These are phyloP conservation scores for Encephalitozoon cuniculi DNA, from an alignment of 371 early-diverging fungal species.

Conservation along the genomic window DNA sequence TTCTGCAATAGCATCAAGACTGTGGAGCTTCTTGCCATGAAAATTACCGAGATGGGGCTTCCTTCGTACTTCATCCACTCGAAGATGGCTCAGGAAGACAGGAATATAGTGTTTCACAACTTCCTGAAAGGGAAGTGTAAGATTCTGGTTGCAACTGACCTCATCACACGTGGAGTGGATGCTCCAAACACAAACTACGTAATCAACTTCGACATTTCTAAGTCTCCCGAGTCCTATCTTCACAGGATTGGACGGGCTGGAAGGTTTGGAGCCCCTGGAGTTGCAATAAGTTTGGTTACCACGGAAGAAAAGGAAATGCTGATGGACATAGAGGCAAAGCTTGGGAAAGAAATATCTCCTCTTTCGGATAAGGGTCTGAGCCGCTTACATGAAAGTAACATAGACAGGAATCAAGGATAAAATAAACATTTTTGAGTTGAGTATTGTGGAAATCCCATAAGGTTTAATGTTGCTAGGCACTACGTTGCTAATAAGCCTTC, in stretches of 20 bases:
- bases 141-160: constrained; percentile 64
- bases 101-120: constrained; percentile 74
- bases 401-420: background rate
- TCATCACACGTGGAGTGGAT: constrained; percentile 94
- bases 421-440: background rate
- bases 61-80: constrained; percentile 94
- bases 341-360: background rate
- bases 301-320: constrained; percentile 69
- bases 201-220: constrained; percentile 98
- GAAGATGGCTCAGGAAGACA: constrained; percentile 85
- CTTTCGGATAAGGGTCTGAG: background rate
- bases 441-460: too few relatives aligned
- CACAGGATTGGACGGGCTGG: constrained; percentile 99
- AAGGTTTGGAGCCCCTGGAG: constrained; percentile 87
- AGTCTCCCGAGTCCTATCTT: constrained; percentile 91
- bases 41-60: constrained; percentile 88
- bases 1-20: constrained; percentile 93
- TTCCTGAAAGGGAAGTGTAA: constrained; percentile 74
- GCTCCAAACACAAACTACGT: constrained; percentile 96
- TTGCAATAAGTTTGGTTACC: constrained; percentile 84
- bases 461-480: too few relatives aligned
- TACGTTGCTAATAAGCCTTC: constrained; percentile 31
- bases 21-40: constrained; percentile 86
- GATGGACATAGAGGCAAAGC: background rate
- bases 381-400: background rate